Evolutionary conservation across 2,329 filamentous ascomycete genomes (phyloP).

Genomic region (Exophiala sp.): DNA sequence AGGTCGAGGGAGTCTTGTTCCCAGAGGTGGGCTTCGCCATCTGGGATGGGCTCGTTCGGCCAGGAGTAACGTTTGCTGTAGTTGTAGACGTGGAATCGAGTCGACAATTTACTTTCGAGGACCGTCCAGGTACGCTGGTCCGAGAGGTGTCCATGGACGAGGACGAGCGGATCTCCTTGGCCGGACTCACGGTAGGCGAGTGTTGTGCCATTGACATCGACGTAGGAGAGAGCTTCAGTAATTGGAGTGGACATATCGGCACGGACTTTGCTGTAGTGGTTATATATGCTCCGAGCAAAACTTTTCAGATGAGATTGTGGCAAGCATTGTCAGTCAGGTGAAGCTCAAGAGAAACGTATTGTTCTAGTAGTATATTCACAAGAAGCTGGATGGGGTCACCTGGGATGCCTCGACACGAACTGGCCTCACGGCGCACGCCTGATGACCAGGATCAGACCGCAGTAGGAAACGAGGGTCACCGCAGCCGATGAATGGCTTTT

Average conservation of each 20-base stretch:
- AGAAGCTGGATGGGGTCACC: too few relatives aligned
- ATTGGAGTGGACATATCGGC: background rate
- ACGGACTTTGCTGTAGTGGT: background rate
- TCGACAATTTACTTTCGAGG: constrained; percentile 8
- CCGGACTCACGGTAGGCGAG: constrained; percentile 16
- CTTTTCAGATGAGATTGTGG: too few relatives aligned
- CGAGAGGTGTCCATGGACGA: constrained; percentile 17
- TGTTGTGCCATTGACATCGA: constrained; percentile 11
- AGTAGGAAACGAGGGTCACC: too few relatives aligned
- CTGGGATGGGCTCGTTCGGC: constrained; percentile 14
- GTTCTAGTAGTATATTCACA: too few relatives aligned
- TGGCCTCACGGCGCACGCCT: too few relatives aligned
- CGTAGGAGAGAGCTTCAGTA: background rate
- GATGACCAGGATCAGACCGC: too few relatives aligned
- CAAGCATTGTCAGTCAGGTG: too few relatives aligned
- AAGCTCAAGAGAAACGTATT: too few relatives aligned
- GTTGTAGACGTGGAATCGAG: constrained; percentile 13
- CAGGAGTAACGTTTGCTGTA: constrained; percentile 18
- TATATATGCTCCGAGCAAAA: too few relatives aligned
- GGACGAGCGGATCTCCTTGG: constrained; percentile 14
- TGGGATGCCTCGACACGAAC: too few relatives aligned
- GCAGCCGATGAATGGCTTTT: too few relatives aligned
- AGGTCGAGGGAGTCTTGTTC: constrained; percentile 15
- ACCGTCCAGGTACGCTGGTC: constrained; percentile 13
- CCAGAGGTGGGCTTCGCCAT: constrained; percentile 5